Base-by-base conservation (phyloP, 2,329 filamentous ascomycete genomes). In the Clarireedia homoeocarpa region DNA sequence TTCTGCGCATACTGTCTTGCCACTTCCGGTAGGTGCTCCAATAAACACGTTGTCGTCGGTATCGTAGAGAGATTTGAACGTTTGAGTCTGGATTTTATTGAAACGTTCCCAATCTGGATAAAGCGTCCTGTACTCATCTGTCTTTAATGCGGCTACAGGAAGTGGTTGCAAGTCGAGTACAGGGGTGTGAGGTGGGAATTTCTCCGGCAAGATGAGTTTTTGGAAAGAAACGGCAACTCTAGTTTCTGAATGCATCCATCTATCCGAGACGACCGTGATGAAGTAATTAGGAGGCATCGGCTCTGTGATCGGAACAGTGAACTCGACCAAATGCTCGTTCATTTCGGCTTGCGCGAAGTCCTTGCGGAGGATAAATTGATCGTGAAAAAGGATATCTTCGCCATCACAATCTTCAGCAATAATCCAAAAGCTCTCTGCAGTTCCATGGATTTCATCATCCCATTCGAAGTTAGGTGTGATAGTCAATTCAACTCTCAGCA, bases 251-350 rank as follows among this genome's bases (percentile, higher is more conserved):
- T 96, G 90, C 90, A 99, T 96, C 94, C 94, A 99, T 63, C 94
- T 81, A 71, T 99, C 94, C 3, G 92, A 97, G 20, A 96, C 75
- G 40, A 99, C 82, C 0, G 91, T 94, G 66, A 99, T 90, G 73
- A 99, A 99, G 75, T 99, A 99, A 71, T 99, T 95, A 0, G 95
- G 94, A 14, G 94, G 94, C 88, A 97, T 95, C 0, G 95, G 95
- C 64, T 99, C 94, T 0, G 90, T 91, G 63, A 99, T 95, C 0
- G 94, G 89, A 3, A 97, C 92, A 0, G 92, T 97, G 65, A 99
- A 94, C 64, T 99, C 94, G 27, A 99, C 87, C 10, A 96, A 74
- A 71, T 99, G 94, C 73, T 97, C 92, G 61, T 92, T 96, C 70
- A 86, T 82, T 66, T 97, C 92, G 1, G 86, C 80, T 58, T 83